A percentile compares a stretch with the other conserved stretches of the same genome.
Evolutionary conservation across 306 rosid species (phyloP).

Genomic region (Prunus persica): DNA sequence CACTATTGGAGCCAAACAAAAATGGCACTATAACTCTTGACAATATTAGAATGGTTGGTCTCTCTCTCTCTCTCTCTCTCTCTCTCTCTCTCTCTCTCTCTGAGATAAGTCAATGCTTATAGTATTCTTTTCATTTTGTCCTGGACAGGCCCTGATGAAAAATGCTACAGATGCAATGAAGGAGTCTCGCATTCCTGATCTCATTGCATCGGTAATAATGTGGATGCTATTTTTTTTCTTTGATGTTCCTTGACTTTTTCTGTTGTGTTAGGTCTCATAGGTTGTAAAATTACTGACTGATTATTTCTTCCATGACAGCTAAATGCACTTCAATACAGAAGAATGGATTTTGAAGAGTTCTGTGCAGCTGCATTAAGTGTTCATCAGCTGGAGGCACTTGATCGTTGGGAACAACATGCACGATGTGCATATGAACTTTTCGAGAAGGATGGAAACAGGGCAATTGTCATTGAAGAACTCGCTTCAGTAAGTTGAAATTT

Average conservation of each 20-base stretch:
- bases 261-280: slow-evolving; percentile 13
- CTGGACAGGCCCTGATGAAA: slow-evolving; percentile 70
- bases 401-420: slow-evolving; percentile 95
- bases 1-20: slow-evolving; percentile 79
- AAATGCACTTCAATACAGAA: slow-evolving; percentile 85
- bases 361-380: slow-evolving; percentile 91
- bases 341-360: slow-evolving; percentile 98
- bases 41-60: slow-evolving; percentile 58
- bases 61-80: slow-evolving; percentile 16
- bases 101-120: slow-evolving; percentile 10
- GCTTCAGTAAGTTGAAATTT: slow-evolving; percentile 68
- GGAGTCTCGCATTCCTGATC: slow-evolving; percentile 80
- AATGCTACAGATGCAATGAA: slow-evolving; percentile 91
- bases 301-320: slow-evolving; percentile 53
- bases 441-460: slow-evolving; percentile 90
- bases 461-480: slow-evolving; percentile 93
- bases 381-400: slow-evolving; percentile 97
- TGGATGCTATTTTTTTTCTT: slow-evolving; percentile 9
- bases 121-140: slow-evolving; percentile 17
- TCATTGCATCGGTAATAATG: slow-evolving; percentile 63
- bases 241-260: slow-evolving; percentile 9
- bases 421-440: slow-evolving; percentile 95
- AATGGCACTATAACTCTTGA: slow-evolving; percentile 77
- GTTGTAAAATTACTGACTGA: slow-evolving; percentile 17
- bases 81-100: neutral